Conservation (phyloP, 164 flowering plant species). For the Stephania japonica region DNA sequence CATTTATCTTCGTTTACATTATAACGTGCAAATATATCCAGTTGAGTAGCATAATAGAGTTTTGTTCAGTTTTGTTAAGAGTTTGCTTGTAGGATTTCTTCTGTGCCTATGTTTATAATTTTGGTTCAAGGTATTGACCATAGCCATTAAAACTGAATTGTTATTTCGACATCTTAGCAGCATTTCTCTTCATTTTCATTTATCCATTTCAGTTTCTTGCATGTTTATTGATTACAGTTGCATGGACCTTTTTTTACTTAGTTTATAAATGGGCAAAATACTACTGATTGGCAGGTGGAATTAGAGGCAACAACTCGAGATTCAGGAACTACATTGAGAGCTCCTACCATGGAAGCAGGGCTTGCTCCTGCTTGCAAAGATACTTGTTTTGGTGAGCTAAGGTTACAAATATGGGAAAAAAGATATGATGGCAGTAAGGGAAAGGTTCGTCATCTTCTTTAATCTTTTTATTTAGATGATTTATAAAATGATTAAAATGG, state of each 20-base stretch:
- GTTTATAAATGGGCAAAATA: background rate
- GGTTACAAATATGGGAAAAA: conserved; percentile 66
- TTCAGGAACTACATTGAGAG: conserved; percentile 78
- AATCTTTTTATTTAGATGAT: background rate
- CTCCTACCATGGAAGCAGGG: conserved; percentile 87
- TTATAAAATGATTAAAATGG: background rate
- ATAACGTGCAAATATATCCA: background rate
- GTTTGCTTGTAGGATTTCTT: background rate
- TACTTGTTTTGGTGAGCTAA: conserved; percentile 66
- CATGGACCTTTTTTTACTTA: background rate
- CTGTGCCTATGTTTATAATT: background rate
- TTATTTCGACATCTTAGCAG: background rate
- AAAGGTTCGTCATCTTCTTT: conserved; percentile 40
- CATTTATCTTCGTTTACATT: background rate
- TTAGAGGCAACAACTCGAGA: conserved; percentile 71
- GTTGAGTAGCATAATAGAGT: background rate
- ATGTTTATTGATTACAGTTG: background rate
- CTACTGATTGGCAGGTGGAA: conserved; percentile 52
- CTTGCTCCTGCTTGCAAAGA: conserved; percentile 88
- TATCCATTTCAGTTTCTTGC: background rate
- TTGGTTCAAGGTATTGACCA: background rate
- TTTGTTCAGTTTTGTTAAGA: background rate
- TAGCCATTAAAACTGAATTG: background rate
- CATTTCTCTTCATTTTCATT: background rate
- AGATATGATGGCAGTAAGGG: conserved; percentile 77